phyloP scores from a whole-genome alignment of 306 rosid genomes.

The Quercus mongolica region DNA sequence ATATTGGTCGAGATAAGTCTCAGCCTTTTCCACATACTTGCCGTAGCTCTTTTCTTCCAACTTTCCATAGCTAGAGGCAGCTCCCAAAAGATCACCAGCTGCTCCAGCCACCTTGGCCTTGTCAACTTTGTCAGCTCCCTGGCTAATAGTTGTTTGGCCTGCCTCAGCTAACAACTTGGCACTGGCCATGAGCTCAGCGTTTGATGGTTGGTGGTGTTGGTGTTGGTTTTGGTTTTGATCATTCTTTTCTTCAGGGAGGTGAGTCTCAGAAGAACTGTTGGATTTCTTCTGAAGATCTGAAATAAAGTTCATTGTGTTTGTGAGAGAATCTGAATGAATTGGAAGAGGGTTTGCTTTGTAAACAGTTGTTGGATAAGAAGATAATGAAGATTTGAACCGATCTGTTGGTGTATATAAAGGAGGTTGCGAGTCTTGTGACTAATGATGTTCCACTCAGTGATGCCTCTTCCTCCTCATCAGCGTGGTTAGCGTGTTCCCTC shows the following conservation, averaged over 20 bases:
- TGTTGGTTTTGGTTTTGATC: not conserved
- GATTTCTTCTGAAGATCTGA: no score
- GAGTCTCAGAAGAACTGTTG: no score
- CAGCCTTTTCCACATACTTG: constrained; percentile 19
- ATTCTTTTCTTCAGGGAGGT: no score
- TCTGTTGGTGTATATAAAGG: no score
- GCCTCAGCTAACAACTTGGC: constrained; percentile 27
- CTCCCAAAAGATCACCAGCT: constrained; percentile 16
- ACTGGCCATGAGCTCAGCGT: constrained; percentile 20
- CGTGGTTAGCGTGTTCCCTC: not conserved
- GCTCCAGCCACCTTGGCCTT: constrained; percentile 22
- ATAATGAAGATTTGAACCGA: no score
- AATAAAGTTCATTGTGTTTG: no score
- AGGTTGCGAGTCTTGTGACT: no score
- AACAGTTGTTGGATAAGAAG: no score
- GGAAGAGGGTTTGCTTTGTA: no score
- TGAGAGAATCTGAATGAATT: no score
- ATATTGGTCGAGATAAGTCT: constrained; percentile 22
- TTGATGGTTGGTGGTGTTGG: not conserved
- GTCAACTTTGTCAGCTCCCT: constrained; percentile 16
- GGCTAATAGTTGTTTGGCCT: not conserved
- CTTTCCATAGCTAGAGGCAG: constrained; percentile 19
- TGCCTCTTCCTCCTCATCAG: not conserved
- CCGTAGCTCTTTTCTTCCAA: constrained; percentile 25
- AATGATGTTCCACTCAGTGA: no score